Evolutionary conservation across 148 eudicot species (phyloP).

Genomic region (Fagopyrum esculentum): DNA sequence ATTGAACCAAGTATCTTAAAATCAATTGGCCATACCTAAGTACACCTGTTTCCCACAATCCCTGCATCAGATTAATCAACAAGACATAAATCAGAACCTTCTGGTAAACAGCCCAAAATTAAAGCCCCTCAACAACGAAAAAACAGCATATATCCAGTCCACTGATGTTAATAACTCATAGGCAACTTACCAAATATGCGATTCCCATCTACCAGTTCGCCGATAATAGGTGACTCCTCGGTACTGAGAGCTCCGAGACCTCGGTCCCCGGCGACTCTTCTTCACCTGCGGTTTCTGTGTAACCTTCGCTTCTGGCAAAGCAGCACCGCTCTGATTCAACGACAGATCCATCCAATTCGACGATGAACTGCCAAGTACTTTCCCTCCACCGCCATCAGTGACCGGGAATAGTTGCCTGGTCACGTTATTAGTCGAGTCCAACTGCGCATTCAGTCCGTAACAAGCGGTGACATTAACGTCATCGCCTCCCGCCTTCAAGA

Average conservation of each 20-base stretch:
- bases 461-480: neutral
- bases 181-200: slow-evolving; percentile 26
- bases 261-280: slow-evolving; percentile 69
- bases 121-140: neutral
- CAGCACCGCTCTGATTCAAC: slow-evolving; percentile 16
- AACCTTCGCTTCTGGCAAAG: slow-evolving; percentile 17
- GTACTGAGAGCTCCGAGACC: slow-evolving; percentile 64
- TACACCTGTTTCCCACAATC: slow-evolving; percentile 95
- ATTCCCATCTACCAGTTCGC: slow-evolving; percentile 76
- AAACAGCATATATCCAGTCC: neutral
- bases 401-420: slow-evolving; percentile 50
- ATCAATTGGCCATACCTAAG: slow-evolving; percentile 40
- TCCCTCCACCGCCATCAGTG: slow-evolving; percentile 8
- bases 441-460: neutral
- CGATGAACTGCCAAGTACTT: neutral
- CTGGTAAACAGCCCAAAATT: neutral
- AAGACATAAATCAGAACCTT: slow-evolving; percentile 4
- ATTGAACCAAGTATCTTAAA: neutral
- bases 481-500: slow-evolving; percentile 23
- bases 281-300: slow-evolving; percentile 26
- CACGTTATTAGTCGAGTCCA: slow-evolving; percentile 18
- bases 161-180: neutral
- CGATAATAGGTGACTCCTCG: slow-evolving; percentile 67
- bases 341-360: slow-evolving; percentile 24
- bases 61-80: slow-evolving; percentile 31